These are phyloP conservation scores for Trypanosoma rangeli DNA, from an alignment of 208 protist species.

Conservation along the genomic window DNA sequence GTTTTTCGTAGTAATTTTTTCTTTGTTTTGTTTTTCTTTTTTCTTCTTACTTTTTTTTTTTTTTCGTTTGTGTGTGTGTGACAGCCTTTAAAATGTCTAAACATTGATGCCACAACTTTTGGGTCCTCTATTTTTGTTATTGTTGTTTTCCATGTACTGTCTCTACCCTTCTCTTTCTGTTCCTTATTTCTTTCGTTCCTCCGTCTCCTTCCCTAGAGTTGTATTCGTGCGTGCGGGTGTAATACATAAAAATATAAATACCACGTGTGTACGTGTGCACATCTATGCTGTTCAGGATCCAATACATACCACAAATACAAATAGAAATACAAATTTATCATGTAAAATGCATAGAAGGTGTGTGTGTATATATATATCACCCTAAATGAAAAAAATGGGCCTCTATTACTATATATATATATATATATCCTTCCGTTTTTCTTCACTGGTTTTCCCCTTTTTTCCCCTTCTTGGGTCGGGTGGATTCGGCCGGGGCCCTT, in stretches of 20 bases:
- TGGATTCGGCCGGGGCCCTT: background rate
- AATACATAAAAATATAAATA: slow-evolving; percentile 7
- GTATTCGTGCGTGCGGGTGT: background rate
- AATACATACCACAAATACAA: background rate
- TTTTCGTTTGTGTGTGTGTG: slow-evolving; percentile 3
- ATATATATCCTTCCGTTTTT: slow-evolving; percentile 6
- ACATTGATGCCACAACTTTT: background rate
- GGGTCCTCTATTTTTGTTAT: background rate
- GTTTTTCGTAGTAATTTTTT: no score
- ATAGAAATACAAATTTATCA: background rate
- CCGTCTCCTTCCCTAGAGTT: background rate
- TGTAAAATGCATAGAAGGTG: background rate
- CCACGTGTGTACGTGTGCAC: background rate
- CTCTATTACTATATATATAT: slow-evolving; percentile 4
- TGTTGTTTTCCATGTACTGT: background rate
- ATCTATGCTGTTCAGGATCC: background rate
- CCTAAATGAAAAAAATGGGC: background rate
- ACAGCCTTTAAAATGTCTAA: background rate
- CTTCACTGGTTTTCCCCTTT: background rate
- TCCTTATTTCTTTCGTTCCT: background rate
- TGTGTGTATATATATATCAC: background rate
- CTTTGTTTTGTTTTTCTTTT: background rate
- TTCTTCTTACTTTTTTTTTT: slow-evolving; percentile 7
- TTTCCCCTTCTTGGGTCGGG: background rate
- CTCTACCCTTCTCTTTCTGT: background rate